Evolutionary conservation across 345 rosid genomes (phyloP), one percentile per base, ranked within the genome.

Genomic region (Sisymbrium altissimum): DNA sequence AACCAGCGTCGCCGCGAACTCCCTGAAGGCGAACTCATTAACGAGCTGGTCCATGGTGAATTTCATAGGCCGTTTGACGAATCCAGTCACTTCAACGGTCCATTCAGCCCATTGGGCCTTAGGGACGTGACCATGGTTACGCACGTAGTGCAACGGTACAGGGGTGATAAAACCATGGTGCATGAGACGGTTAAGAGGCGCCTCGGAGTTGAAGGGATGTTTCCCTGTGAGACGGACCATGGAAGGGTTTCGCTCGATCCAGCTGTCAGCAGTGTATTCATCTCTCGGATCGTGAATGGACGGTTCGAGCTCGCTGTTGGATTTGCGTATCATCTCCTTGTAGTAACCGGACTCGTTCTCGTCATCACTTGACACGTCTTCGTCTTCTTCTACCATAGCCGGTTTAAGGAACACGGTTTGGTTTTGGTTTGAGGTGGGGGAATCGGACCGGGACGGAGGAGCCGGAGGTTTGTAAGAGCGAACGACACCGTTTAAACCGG

Each of bases 181-280:
- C 97, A 91, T 89, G 67, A 93, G 89, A 38, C 89, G 83, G 78
- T 68, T 74, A 33, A 93, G 64, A 3, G 96, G 96, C 0, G 97
- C 72, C 70, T 91, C 98, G 9, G 85, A 76, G 83, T 93, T 93
- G 81, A 93, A 93, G 0, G 98, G 98, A 79, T 93, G 98, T 62
- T 93, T 93, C 50, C 98, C 97, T 0, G 97, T 91, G 84, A 91
- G 97, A 43, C 98, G 98, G 71, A 93, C 86, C 95, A 91, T 85
- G 65, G 86, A 35, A 18, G 88, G 66, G 79, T 91, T 88, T 4
- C 98, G 90, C 76, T 87, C 81, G 75, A 94, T 80, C 98, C 98
- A 94, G 56, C 44, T 77, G 55, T 94, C 97, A 1, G 89, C 84
- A 0, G 96, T 94, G 33, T 67, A 84, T 69, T 88, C 93, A 49